Base-by-base conservation (phyloP, 352 stramenopile genomes). In the Pythium utonaiense region DNA sequence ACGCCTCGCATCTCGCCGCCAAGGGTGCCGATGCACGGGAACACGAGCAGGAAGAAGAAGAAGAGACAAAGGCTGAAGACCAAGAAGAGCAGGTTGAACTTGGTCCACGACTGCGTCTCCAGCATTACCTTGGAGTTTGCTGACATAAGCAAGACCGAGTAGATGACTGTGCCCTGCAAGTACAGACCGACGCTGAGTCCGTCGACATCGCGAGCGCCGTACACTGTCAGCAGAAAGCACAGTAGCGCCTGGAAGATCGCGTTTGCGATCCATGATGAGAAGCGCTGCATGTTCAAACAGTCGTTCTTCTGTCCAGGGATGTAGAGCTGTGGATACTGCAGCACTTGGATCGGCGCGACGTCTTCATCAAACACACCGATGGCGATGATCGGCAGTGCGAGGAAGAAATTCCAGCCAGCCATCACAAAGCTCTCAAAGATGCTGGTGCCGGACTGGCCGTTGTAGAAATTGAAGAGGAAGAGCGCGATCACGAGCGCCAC, bases 381-480 rank as follows among this genome's bases (percentile, higher is more conserved):
- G n/a, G 76, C 80, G 28, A 92, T 80, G 68, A 98, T 98, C 33
- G 97, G 95, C 27, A 98, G 58, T 28, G 85, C 86, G 3, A 89
- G 44, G 51, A 89, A 91, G 49, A 91, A 89, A 31, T 91, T 91
- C 79, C 79, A 91, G 1, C 79, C 79, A 13, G 79, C 76, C 75
- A 91, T 88, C 16, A 89, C 75, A 59, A 91, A 91, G 64, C 74
- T 86, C 62, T 96, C 85, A 45, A 95, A 96, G 27, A 95, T 71
- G 19, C 80, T 93, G 19, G 83, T 86, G 7, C 86, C 88, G 6
- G 79, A 92, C 60, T 95, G 85, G 3, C 83, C 85, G 45, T 89
- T 90, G 62, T 81, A 80, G 49, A 94, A 92, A 49, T 89, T 91
- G 72, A 88, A 96, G 1, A 91, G 64, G 30, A 90, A 88, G 13